Conservation (phyloP, 1,139 yeast species). For the Yamadazyma triangularis region DNA sequence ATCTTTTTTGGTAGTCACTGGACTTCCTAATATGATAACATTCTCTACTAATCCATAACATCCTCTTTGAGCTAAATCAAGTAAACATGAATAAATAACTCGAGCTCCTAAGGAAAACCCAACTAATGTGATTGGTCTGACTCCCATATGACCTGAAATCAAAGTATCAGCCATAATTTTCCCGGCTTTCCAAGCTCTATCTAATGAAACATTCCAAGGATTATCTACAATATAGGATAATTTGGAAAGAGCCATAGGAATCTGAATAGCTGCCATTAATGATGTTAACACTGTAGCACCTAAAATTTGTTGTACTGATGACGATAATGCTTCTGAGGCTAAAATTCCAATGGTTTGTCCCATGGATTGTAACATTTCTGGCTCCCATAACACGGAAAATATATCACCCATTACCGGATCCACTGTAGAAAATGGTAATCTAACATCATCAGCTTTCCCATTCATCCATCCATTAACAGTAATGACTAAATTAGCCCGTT, state of each 20-base stretch:
- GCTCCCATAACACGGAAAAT: constrained; percentile 93
- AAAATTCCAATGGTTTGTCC: constrained; percentile 93
- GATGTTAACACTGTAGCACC: constrained; percentile 93
- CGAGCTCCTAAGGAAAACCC: constrained; percentile 96
- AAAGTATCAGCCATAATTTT: constrained; percentile 86
- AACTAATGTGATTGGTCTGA: constrained; percentile 87
- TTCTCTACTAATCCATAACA: constrained; percentile 89
- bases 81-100: constrained; percentile 82
- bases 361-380: constrained; percentile 92
- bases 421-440: constrained; percentile 92
- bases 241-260: constrained; percentile 89
- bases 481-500: constrained; percentile 80
- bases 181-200: constrained; percentile 98
- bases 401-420: constrained; percentile 98
- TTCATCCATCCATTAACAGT: constrained; percentile 99
- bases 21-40: constrained; percentile 85
- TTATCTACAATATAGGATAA: constrained; percentile 87
- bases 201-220: constrained; percentile 97
- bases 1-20: constrained; percentile 74
- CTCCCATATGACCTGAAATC: constrained; percentile 82
- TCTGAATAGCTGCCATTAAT: constrained; percentile 90
- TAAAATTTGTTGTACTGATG: constrained; percentile 89
- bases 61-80: constrained; percentile 80
- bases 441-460: constrained; percentile 90
- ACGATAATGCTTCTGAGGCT: constrained; percentile 90